Conservation (phyloP, 192 early-diverging fungal species). For the Coemansia sp. region DNA sequence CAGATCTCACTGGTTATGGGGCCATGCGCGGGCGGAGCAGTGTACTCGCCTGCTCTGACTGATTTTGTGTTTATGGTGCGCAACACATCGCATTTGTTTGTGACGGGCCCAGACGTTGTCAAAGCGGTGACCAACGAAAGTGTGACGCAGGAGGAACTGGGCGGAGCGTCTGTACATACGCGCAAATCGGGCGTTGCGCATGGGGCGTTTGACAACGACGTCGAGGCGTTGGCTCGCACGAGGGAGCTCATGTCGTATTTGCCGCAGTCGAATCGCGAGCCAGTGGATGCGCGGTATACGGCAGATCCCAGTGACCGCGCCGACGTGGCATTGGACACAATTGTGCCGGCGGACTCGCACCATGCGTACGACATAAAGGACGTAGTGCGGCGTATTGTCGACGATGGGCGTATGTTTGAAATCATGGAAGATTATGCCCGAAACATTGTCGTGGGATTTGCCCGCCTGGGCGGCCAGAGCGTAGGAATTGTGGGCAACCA, state of each 20-base stretch:
- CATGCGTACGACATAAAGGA: conserved; percentile 95
- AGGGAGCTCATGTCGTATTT: conserved; percentile 87
- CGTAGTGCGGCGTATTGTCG: conserved; percentile 78
- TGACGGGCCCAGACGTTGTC: conserved; percentile 96
- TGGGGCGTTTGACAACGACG: conserved; percentile 88
- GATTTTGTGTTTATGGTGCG: conserved; percentile 98
- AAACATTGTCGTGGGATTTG: conserved; percentile 92
- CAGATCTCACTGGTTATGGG: conserved; percentile 98
- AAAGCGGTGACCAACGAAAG: conserved; percentile 93
- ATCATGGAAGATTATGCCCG: conserved; percentile 87
- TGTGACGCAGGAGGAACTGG: conserved; percentile 93
- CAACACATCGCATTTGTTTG: conserved; percentile 92
- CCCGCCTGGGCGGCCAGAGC: conserved; percentile 78
- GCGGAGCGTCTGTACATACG: conserved; percentile 88
- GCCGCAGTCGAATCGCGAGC: conserved; percentile 79
- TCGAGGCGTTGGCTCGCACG: conserved; percentile 76
- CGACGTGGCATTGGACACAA: conserved; percentile 77
- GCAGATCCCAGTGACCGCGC: conserved; percentile 66
- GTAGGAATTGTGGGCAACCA: conserved; percentile 94
- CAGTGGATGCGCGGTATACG: conserved; percentile 62
- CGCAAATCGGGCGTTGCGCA: conserved; percentile 91
- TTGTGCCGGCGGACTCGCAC: conserved; percentile 87
- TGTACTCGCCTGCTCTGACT: conserved; percentile 95
- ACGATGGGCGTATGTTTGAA: conserved; percentile 87
- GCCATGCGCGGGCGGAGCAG: conserved; percentile 95